These are phyloP conservation scores for Ramularia collo-cygni DNA, from an alignment of 2,329 filamentous ascomycete genomes.

Conservation along the genomic window DNA sequence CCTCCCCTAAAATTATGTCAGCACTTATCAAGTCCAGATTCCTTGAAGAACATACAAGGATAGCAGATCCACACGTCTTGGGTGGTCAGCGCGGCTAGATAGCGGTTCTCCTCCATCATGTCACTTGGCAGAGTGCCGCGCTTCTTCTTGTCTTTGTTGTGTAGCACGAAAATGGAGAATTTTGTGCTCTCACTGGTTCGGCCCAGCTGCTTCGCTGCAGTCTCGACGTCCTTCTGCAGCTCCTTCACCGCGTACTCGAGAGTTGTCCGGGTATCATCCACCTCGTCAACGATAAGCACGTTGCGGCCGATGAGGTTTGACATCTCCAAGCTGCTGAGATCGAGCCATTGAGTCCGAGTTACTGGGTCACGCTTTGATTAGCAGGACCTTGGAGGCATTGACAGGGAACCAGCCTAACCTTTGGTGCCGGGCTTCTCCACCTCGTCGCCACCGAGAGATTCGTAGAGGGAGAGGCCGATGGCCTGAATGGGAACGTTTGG, in stretches of 20 bases:
- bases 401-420: no score
- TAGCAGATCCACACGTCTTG: slow-evolving; percentile 98
- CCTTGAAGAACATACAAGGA: slow-evolving; percentile 61
- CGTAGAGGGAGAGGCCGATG: slow-evolving; percentile 95
- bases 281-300: slow-evolving; percentile 88
- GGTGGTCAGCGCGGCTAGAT: slow-evolving; percentile 80
- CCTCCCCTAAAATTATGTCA: neutral
- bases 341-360: slow-evolving; percentile 96
- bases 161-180: slow-evolving; percentile 92
- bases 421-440: slow-evolving; percentile 72
- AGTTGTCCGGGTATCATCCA: slow-evolving; percentile 90
- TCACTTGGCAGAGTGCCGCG: slow-evolving; percentile 76
- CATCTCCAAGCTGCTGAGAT: slow-evolving; percentile 80
- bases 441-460: slow-evolving; percentile 53
- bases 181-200: slow-evolving; percentile 61
- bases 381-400: no score
- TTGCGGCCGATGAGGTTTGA: slow-evolving; percentile 84
- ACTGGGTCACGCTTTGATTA: no score
- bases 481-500: slow-evolving; percentile 99
- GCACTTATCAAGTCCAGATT: neutral
- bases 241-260: slow-evolving; percentile 91
- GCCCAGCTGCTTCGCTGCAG: slow-evolving; percentile 67
- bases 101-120: slow-evolving; percentile 66
- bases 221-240: slow-evolving; percentile 87
- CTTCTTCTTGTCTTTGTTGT: slow-evolving; percentile 98